A percentile compares a stretch with the other conserved stretches of the same genome.
These are phyloP conservation scores for Herpetomonas tarakana DNA, from an alignment of 208 protist genomes.

Conservation along the genomic window DNA sequence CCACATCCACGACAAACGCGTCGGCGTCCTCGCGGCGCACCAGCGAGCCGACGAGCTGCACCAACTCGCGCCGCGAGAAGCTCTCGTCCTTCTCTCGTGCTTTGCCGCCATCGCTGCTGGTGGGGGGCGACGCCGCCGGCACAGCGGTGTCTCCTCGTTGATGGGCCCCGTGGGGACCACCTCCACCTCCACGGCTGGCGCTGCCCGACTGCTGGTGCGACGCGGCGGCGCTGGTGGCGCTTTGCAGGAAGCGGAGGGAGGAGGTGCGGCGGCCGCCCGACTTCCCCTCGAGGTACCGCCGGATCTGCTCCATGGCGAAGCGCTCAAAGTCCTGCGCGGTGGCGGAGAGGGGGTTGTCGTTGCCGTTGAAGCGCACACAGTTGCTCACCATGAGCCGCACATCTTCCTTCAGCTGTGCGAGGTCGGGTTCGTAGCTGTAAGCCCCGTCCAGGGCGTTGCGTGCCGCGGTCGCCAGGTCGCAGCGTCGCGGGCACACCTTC, in stretches of 20 bases:
- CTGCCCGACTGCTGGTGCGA: background rate
- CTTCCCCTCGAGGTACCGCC: conserved; percentile 50
- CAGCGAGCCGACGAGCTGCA: conserved; percentile 54
- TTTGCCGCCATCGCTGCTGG: conserved; percentile 1
- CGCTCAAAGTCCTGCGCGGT: conserved; percentile 57
- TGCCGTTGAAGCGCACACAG: conserved; percentile 81
- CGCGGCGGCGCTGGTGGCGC: background rate
- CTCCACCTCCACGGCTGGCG: no score
- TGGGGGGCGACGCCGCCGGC: background rate
- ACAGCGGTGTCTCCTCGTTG: no score
- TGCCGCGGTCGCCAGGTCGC: conserved; percentile 70
- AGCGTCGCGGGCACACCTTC: conserved; percentile 65
- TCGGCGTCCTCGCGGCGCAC: conserved; percentile 66
- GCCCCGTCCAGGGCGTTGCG: conserved; percentile 47
- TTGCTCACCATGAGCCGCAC: conserved; percentile 83
- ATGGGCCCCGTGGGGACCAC: no score
- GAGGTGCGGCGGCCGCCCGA: conserved; percentile 62
- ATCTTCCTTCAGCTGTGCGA: conserved; percentile 55
- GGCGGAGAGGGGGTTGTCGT: conserved; percentile 37
- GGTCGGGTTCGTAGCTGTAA: conserved; percentile 57
- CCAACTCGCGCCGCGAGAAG: conserved; percentile 25
- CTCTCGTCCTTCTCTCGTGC: background rate
- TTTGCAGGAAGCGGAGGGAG: conserved; percentile 37
- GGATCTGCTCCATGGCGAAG: conserved; percentile 62
- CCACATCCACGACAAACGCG: conserved; percentile 80